Conservation (phyloP, 352 stramenopile species). For the Globisporangium barbulae region DNA sequence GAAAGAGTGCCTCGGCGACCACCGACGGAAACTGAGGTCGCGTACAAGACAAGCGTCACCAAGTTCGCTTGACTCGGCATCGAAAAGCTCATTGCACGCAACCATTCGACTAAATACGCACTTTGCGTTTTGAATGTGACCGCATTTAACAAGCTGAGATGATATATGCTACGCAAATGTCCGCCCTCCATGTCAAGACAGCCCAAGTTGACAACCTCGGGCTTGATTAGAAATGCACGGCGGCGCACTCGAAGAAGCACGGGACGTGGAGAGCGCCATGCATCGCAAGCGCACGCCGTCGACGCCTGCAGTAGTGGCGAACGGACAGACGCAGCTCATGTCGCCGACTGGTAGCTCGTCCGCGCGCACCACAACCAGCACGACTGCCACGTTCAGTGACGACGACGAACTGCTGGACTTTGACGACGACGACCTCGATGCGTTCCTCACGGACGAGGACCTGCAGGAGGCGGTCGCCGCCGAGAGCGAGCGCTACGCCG, state of each 20-base stretch:
- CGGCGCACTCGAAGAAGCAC: neutral
- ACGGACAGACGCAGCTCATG: neutral
- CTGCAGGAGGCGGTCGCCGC: constrained; percentile 8
- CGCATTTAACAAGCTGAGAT: too few relatives aligned
- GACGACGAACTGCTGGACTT: neutral
- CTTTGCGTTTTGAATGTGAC: too few relatives aligned
- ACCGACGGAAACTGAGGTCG: too few relatives aligned
- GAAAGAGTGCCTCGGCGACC: too few relatives aligned
- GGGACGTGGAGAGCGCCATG: constrained; percentile 8
- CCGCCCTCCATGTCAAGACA: too few relatives aligned
- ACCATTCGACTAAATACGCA: too few relatives aligned
- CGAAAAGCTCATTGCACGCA: too few relatives aligned
- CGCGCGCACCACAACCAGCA: constrained; percentile 4
- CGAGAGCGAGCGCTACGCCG: constrained; percentile 12
- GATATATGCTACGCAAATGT: too few relatives aligned
- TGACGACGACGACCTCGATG: constrained; percentile 14
- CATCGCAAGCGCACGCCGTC: constrained; percentile 17
- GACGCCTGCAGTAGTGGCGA: neutral
- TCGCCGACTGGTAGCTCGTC: constrained; percentile 5
- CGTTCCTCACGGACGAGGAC: constrained; percentile 15
- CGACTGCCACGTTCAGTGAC: constrained; percentile 8
- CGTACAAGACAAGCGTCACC: too few relatives aligned
- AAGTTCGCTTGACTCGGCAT: too few relatives aligned
- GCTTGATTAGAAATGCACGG: neutral
- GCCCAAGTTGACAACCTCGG: neutral